Base-by-base conservation (phyloP, 2,329 filamentous ascomycete genomes). In the Chalaropsis ovoidea region DNA sequence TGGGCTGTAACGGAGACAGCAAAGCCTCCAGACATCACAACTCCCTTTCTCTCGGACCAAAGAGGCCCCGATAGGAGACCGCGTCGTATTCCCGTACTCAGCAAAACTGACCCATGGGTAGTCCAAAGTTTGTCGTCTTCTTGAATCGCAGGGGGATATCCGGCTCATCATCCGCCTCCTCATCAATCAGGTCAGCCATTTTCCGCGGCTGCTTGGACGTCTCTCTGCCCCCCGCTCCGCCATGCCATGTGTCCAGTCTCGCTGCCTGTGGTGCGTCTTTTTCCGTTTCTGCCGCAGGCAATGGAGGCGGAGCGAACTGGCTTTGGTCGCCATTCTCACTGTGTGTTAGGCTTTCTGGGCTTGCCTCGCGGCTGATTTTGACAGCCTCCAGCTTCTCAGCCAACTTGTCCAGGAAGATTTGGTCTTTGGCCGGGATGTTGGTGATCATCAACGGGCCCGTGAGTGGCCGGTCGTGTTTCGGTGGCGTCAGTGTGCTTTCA, bases 381-480 rank as follows among this genome's bases (percentile, higher is more conserved):
- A 81, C 78, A 49, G 78, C 76, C 66, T 80, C 76, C 1, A 84
- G 75, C 70, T 80, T 83, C 70, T 81, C 76, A 45, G 79, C 77
- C 17, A 84, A 71, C 67, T 74, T 74, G 56, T 75, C 74, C 62
- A 81, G 78, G 68, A 84, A 84, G 24, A 79, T 73, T 69, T 83
- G 81, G 67, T 84, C 82, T 61, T 81, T 76, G 1, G 79, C 80
- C 0, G 81, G 81, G 67, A 81, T 79, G 68, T 84, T 84, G 67
- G 77, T 76, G 45, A 84, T 75, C 74, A 80, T 81, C 62, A 84
- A 69, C 8, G 81, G 82, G 0, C 80, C 81, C 64, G 77, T 80
- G 41, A 84, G 74, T 22, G 75, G 73, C 0, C 72, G 73, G 67
- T 83, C 82, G 3, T 75, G 73, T 15, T 78, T 76, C 8, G 72